Evolutionary conservation across 495 filamentous ascomycete genomes (phyloP), one percentile per base, ranked within the genome.

Genomic region (Daldinia loculata): DNA sequence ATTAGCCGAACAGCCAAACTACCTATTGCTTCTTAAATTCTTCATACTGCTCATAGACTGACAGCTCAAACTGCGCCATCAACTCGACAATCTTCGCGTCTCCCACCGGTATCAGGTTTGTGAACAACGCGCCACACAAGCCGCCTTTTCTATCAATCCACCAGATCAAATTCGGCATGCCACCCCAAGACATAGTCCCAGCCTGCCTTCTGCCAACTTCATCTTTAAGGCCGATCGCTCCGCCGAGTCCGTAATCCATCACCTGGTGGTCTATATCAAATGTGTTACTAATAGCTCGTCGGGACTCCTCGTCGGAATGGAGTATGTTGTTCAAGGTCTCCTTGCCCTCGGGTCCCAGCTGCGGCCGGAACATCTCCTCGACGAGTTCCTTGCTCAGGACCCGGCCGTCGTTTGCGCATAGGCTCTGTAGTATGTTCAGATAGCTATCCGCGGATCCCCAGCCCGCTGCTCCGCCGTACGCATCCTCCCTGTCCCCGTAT

Each of bases 151-250:
- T 72, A 55, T 81, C 79, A 52, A 82, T 74, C 61, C 76, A 80
- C 69, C 69, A 71, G 43, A 62, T 71, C 41, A 66, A 17, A 15
- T 81, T 82, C 57, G 73, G 76, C 55, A 74, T 48, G 0, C 80
- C 80, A 15, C 74, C 75, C 80, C 79, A 82, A 34, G 74, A 61
- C 68, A 81, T 34, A 15, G 74, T 79, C 41, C 77, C 78, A 17
- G 56, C 72, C 52, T 60, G 75, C 19, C 78, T 57, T 15, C 75
- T 45, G 22, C 24, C 56, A 5, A 65, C 56, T 14, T 59, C 50
- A 39, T 70, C 63, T 51, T 66, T 73, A 32, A 66, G 73, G 8
- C 74, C 67, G 39, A 81, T 30, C 70, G 74, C 15, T 43, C 78
- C 79, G 26, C 71, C 79, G 22, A 71, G 53, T 22, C 75, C 71